Evolutionary conservation across 352 stramenopile species (phyloP).

Genomic region (Phytophthora uliginosa): DNA sequence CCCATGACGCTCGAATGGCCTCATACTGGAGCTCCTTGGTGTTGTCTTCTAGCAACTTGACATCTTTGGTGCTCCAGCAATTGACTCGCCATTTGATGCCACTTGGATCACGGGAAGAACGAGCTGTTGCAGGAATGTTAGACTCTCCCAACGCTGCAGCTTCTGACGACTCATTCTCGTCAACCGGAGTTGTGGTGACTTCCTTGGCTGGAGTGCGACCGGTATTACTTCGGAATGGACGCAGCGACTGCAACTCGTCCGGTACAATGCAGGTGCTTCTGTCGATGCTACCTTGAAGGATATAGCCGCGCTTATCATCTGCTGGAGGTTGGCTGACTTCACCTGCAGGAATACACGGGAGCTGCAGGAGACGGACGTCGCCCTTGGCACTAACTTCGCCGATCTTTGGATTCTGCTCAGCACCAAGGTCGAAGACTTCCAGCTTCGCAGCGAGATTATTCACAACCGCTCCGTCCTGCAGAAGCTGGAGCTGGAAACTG

Average conservation of each 20-base stretch:
- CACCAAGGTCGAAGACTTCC: slow-evolving; percentile 60
- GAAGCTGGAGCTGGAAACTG: slow-evolving; percentile 59
- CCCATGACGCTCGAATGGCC: slow-evolving; percentile 59
- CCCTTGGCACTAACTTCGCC: slow-evolving; percentile 38
- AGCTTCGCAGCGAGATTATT: slow-evolving; percentile 60
- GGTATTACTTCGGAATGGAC: slow-evolving; percentile 55
- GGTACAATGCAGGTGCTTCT: slow-evolving; percentile 57
- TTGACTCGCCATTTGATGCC: slow-evolving; percentile 57
- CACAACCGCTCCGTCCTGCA: slow-evolving; percentile 30
- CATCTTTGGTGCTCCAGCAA: slow-evolving; percentile 71
- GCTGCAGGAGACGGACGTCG: slow-evolving; percentile 57
- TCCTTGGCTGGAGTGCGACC: slow-evolving; percentile 11
- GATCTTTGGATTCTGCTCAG: slow-evolving; percentile 33
- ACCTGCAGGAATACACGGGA: slow-evolving; percentile 47
- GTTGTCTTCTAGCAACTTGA: slow-evolving; percentile 70
- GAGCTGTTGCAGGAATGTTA: slow-evolving; percentile 8
- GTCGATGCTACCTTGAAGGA: slow-evolving; percentile 78
- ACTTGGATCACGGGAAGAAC: slow-evolving; percentile 21
- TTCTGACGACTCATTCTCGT: slow-evolving; percentile 22
- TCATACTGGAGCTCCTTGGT: slow-evolving; percentile 64
- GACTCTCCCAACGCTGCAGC: not conserved
- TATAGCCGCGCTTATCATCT: slow-evolving; percentile 53
- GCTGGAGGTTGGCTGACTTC: slow-evolving; percentile 7
- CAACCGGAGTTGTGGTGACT: slow-evolving; percentile 1
- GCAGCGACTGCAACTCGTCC: slow-evolving; percentile 54